A percentile compares a stretch with the other conserved stretches of the same genome.
Conservation (phyloP, 345 rosid genomes). For the Corymbia maculata region DNA sequence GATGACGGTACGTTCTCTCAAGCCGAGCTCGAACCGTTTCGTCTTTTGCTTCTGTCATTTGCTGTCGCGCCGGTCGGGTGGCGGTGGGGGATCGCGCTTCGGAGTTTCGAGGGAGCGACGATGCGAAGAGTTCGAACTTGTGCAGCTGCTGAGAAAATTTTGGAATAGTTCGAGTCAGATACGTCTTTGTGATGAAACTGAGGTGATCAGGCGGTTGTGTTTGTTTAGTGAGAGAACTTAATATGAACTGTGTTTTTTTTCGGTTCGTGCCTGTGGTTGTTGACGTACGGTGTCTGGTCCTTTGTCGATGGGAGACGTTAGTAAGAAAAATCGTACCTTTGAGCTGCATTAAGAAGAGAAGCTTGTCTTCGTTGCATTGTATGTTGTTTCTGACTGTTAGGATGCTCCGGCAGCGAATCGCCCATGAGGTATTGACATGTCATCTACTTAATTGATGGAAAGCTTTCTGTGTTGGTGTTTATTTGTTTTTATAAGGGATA, state of each 20-base stretch:
- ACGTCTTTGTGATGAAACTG: background rate
- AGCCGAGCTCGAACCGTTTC: background rate
- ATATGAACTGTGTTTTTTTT: background rate
- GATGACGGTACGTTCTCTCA: conserved; percentile 3
- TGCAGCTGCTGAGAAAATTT: background rate
- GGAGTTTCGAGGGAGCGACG: background rate
- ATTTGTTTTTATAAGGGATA: background rate
- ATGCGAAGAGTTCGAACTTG: background rate
- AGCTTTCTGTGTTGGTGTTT: background rate
- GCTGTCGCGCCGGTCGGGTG: background rate
- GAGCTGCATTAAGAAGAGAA: background rate
- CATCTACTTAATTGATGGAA: background rate
- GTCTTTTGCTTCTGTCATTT: background rate
- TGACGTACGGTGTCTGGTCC: background rate
- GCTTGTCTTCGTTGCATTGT: background rate
- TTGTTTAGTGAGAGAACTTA: background rate
- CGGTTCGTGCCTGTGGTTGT: background rate
- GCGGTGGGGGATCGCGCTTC: background rate
- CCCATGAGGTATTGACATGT: background rate
- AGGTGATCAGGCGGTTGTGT: background rate
- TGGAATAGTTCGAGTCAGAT: background rate
- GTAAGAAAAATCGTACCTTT: background rate
- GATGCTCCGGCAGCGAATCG: background rate
- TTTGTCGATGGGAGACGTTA: background rate
- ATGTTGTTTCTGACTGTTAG: background rate